Evolutionary conservation across 257 asterid genomes (phyloP), one percentile per base, ranked within the genome.

Genomic region (Schizonepeta tenuifolia): DNA sequence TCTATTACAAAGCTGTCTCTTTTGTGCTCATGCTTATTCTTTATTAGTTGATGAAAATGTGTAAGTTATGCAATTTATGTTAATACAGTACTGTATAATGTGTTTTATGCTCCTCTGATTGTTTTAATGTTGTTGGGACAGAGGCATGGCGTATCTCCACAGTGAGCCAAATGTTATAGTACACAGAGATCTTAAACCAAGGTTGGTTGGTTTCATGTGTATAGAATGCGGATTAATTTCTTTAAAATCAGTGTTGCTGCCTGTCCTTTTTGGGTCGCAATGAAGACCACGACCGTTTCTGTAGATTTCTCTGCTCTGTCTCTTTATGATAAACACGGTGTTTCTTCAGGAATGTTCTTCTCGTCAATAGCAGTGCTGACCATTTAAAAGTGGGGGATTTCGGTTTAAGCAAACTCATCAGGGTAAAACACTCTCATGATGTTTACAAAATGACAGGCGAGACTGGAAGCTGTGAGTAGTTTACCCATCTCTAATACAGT

Each of bases 121-220:
- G 67, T 54, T 49, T 15, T 65, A 24, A 72, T 75, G 67, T 82
- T 77, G 75, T 71, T 70, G 69, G 70, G 72, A 77, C 93, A 95
- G 99, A 80, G 99, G 99, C 86, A 92, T 95, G 96, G 96, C 99
- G 15, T 95, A 90, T 90, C 97, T 95, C 81, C 99, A 95, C 83
- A 90, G 82, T 57, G 98, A 95, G 80, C 99, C 99, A 65, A 95
- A 95, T 84, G 99, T 95, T 40, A 65, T 95, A 51, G 76, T 95
- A 80, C 99, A 95, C 84, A 84, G 99, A 79, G 99, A 95, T 81
- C 90, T 95, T 62, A 95, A 95, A 81, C 99, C 99, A 74, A 90
- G 99, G 99, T 81, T 68, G 75, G 91, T 84, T 77, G 74, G 36
- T 72, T 76, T 57, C 69, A 55, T 65, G 71, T 43, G 64, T 60